These are phyloP conservation scores for Quillaja saponaria DNA, from an alignment of 306 rosid species.

Conservation along the genomic window DNA sequence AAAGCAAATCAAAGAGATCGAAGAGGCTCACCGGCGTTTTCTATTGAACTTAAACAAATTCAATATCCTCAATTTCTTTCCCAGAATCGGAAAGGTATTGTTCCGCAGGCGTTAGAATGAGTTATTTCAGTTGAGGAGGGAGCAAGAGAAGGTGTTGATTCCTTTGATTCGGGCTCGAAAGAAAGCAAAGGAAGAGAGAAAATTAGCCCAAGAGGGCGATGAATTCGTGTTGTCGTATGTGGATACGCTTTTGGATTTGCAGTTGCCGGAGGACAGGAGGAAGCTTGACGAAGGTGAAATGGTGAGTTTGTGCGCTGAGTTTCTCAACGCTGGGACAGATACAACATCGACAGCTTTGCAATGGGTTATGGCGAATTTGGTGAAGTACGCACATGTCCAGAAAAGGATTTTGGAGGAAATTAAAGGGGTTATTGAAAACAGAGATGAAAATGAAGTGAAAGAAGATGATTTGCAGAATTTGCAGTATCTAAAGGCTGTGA, in stretches of 20 bases:
- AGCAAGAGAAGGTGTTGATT: slow-evolving; percentile 27
- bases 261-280: slow-evolving; percentile 26
- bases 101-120: slow-evolving; percentile 38
- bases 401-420: slow-evolving; percentile 37
- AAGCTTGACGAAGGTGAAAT: slow-evolving; percentile 36
- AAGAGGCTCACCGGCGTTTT: slow-evolving; percentile 29
- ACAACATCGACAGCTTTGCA: slow-evolving; percentile 46
- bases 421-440: slow-evolving; percentile 32
- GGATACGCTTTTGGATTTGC: slow-evolving; percentile 44
- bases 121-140: slow-evolving; percentile 25
- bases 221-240: slow-evolving; percentile 37
- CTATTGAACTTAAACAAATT: slow-evolving; percentile 28
- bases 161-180: slow-evolving; percentile 39
- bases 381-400: slow-evolving; percentile 34
- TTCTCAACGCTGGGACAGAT: slow-evolving; percentile 45
- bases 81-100: slow-evolving; percentile 27
- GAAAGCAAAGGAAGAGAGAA: slow-evolving; percentile 38
- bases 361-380: slow-evolving; percentile 55
- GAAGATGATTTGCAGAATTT: slow-evolving; percentile 41
- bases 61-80: slow-evolving; percentile 37
- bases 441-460: slow-evolving; percentile 26
- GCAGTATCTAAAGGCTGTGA: slow-evolving; percentile 41
- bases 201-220: neutral
- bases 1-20: slow-evolving; percentile 38
- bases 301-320: slow-evolving; percentile 43